Percentiles rank a stretch among this genome's conserved stretches.
These are phyloP conservation scores for Pichia deserticola DNA, from an alignment of 805 yeast species.

Conservation along the genomic window DNA sequence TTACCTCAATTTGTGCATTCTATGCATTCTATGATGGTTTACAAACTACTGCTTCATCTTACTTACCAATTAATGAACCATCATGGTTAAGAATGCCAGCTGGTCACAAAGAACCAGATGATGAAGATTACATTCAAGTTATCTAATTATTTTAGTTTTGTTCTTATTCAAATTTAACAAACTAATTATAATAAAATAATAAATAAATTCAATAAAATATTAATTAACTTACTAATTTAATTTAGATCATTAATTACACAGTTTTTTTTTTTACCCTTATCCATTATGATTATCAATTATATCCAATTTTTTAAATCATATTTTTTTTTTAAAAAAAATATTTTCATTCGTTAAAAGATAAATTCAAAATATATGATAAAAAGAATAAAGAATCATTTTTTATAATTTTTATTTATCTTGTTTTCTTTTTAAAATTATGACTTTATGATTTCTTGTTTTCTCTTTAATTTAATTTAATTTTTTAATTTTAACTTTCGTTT, in stretches of 20 bases:
- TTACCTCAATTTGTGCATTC: conserved; percentile 35
- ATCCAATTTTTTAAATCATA: too few relatives aligned
- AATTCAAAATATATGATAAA: too few relatives aligned
- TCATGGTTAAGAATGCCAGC: conserved; percentile 28
- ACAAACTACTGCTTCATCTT: conserved; percentile 22
- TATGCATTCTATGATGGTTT: conserved; percentile 38
- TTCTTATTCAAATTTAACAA: too few relatives aligned
- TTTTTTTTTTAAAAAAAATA: background rate
- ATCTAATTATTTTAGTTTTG: background rate
- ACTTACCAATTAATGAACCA: conserved; percentile 21
- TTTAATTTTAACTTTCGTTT: background rate
- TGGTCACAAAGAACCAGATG: conserved; percentile 13
- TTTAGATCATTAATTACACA: too few relatives aligned
- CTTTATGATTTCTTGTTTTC: background rate
- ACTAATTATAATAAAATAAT: too few relatives aligned
- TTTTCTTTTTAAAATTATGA: background rate
- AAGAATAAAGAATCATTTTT: too few relatives aligned
- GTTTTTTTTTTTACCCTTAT: too few relatives aligned
- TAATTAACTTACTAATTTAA: too few relatives aligned
- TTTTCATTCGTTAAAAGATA: too few relatives aligned
- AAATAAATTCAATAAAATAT: background rate
- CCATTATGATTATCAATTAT: too few relatives aligned
- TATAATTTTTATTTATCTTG: background rate
- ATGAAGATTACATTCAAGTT: conserved; percentile 8
- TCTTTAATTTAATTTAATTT: background rate